Evolutionary conservation across 495 filamentous ascomycete species (phyloP), one percentile per base, ranked within the genome.

Genomic region (Astrocystis sublimbata): DNA sequence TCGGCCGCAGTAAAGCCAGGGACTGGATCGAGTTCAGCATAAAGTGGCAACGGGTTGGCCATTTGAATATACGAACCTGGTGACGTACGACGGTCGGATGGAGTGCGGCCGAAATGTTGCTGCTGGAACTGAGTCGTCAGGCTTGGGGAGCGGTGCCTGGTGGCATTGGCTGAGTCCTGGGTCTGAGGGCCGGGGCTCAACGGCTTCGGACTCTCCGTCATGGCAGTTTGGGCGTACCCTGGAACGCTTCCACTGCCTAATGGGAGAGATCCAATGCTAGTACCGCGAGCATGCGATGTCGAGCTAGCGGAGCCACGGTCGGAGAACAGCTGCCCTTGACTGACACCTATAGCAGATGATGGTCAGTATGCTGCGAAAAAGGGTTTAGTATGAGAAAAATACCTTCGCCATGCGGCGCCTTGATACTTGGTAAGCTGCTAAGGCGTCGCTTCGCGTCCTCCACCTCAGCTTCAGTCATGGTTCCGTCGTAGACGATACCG

Each of bases 201-300:
- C 4, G 92, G 90, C 69, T 90, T 93, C 0, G 92, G 91, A 64
- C 89, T 93, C 70, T 96, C 92, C 4, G 88, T 92, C 82, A 96
- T 89, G 58, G 82, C 81, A 55, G 77, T 79, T 60, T 90, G 86
- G 15, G 87, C 81, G 72, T 89, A 93, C 56, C 91, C 81, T 6
- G 89, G 85, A 5, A 83, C 67, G 45, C 79, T 73, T 66, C 76
- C 70, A 73, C 80, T 65, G 73, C 76, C 79, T 17, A 81, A 61
- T 15, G 78, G 75, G 62, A 81, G 66, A 26, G 80, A 81, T 1
- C 78, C 78, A 54, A 79, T 74, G 64, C 78, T 80, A 23, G 78
- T 78, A 57, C 75, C 77, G 3, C 81, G 73, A 24, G 77, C 80
- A 66, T 83, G 81, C 56, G 83, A 85, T 66, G 71, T 74, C 61